phyloP scores from a whole-genome alignment of 2,329 filamentous ascomycete genomes.

The Ilyonectria destructans region DNA sequence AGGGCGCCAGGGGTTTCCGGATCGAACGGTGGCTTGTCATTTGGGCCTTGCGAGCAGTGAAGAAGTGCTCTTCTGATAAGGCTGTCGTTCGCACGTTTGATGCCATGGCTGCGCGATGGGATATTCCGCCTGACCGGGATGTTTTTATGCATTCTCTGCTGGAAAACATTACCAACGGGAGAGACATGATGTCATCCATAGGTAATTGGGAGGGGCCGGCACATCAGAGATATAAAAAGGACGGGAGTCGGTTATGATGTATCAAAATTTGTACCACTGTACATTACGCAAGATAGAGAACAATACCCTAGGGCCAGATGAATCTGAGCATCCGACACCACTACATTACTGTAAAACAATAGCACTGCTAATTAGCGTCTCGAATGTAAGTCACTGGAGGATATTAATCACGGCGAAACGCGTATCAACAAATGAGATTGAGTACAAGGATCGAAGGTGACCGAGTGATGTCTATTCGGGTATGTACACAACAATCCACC shows the following conservation, averaged over 20 bases:
- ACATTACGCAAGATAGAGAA: constrained; percentile 38
- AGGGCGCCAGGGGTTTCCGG: constrained; percentile 62
- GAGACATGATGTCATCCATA: constrained; percentile 50
- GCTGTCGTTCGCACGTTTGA: constrained; percentile 71
- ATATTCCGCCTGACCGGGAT: constrained; percentile 58
- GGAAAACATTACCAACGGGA: constrained; percentile 58
- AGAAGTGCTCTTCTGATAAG: constrained; percentile 69
- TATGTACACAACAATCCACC: constrained; percentile 53
- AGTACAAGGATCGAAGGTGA: constrained; percentile 48
- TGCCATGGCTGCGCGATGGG: constrained; percentile 65
- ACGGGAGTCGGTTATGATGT: constrained; percentile 51
- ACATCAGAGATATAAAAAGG: constrained; percentile 47
- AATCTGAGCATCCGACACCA: constrained; percentile 33
- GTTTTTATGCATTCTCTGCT: constrained; percentile 66
- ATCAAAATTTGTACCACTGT: constrained; percentile 46
- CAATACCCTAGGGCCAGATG: constrained; percentile 43
- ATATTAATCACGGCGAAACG: constrained; percentile 11
- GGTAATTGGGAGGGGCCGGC: constrained; percentile 46
- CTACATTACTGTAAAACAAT: neutral
- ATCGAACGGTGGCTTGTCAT: constrained; percentile 75
- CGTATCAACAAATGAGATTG: constrained; percentile 46
- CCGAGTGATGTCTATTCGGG: constrained; percentile 53
- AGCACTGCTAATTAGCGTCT: neutral
- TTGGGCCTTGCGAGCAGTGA: constrained; percentile 76
- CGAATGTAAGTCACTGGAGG: neutral